phyloP scores from a whole-genome alignment of 2,329 filamentous ascomycete species.

The Sporothrix variecibatus region DNA sequence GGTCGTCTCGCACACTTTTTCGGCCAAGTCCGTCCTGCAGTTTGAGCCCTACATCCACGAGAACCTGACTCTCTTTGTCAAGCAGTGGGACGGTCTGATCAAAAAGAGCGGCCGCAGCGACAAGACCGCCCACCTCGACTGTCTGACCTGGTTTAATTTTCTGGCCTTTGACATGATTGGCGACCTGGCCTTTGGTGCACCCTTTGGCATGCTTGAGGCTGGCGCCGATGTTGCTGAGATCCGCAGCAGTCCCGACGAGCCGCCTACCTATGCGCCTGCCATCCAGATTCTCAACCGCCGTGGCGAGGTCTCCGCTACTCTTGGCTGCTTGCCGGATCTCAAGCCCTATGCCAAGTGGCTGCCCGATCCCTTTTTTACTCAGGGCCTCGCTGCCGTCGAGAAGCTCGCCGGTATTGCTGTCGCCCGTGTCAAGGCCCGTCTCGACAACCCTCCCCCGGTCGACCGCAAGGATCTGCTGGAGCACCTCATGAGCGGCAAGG shows the following conservation, averaged over 20 bases:
- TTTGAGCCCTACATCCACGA: conserved; percentile 87
- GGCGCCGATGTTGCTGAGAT: conserved; percentile 78
- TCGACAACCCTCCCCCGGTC: conserved; percentile 67
- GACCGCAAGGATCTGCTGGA: conserved; percentile 78
- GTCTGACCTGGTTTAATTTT: conserved; percentile 77
- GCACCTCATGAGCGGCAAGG: conserved; percentile 80
- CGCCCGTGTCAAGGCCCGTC: conserved; percentile 72
- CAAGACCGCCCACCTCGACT: conserved; percentile 66
- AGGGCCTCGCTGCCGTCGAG: conserved; percentile 73
- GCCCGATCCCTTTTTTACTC: conserved; percentile 77
- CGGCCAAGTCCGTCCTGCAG: conserved; percentile 74
- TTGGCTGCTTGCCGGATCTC: conserved; percentile 72
- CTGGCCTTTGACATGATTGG: conserved; percentile 58
- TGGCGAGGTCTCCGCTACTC: conserved; percentile 79
- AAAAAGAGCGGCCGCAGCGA: conserved; percentile 48
- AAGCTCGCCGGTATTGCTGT: conserved; percentile 86
- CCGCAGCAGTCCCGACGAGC: conserved; percentile 58
- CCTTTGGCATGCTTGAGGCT: conserved; percentile 79
- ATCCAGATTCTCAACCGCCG: conserved; percentile 87
- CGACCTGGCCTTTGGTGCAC: conserved; percentile 69
- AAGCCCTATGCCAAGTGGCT: conserved; percentile 80
- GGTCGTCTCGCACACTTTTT: conserved; percentile 84
- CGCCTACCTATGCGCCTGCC: conserved; percentile 71
- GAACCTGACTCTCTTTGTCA: conserved; percentile 73
- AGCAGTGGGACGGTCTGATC: conserved; percentile 69